Evolutionary conservation across 2,329 filamentous ascomycete species (phyloP).

Genomic region (Apiospora phragmitis): DNA sequence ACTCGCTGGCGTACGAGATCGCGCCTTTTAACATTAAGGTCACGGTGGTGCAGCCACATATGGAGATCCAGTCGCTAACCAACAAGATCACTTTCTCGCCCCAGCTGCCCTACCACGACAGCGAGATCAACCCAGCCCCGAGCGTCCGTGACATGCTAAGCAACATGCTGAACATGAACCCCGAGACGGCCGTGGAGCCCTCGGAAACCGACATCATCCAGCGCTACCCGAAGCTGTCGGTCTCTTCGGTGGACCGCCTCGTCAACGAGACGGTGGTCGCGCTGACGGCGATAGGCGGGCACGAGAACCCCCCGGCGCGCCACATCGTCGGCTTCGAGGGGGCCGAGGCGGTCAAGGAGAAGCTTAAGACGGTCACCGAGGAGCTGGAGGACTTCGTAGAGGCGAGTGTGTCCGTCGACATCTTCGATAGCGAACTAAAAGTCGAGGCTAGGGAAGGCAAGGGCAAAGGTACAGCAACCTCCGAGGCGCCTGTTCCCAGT

Average conservation of each 20-base stretch:
- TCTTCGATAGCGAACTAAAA: constrained; percentile 59
- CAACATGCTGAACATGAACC: constrained; percentile 75
- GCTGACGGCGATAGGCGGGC: constrained; percentile 86
- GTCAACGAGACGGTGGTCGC: constrained; percentile 90
- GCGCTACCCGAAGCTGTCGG: constrained; percentile 73
- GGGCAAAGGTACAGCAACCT: background rate
- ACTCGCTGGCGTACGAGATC: constrained; percentile 93
- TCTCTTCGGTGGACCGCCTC: constrained; percentile 68
- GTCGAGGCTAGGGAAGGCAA: constrained; percentile 49
- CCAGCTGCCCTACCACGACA: constrained; percentile 65
- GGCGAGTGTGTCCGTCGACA: constrained; percentile 82
- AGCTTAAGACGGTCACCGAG: constrained; percentile 93
- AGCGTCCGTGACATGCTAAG: constrained; percentile 81
- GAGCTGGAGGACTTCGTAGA: constrained; percentile 96
- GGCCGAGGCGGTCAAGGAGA: constrained; percentile 86
- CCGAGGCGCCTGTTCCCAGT: constrained; percentile 18
- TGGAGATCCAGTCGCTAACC: constrained; percentile 85
- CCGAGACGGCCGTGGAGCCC: constrained; percentile 56
- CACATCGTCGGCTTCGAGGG: constrained; percentile 94
- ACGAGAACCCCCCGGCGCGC: constrained; percentile 90
- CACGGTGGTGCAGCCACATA: constrained; percentile 92
- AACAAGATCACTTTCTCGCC: constrained; percentile 86
- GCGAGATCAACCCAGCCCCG: constrained; percentile 72
- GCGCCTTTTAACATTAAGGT: constrained; percentile 96
- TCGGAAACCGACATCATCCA: constrained; percentile 52